phyloP scores from a whole-genome alignment of 306 rosid species.

The Vicia villosa region DNA sequence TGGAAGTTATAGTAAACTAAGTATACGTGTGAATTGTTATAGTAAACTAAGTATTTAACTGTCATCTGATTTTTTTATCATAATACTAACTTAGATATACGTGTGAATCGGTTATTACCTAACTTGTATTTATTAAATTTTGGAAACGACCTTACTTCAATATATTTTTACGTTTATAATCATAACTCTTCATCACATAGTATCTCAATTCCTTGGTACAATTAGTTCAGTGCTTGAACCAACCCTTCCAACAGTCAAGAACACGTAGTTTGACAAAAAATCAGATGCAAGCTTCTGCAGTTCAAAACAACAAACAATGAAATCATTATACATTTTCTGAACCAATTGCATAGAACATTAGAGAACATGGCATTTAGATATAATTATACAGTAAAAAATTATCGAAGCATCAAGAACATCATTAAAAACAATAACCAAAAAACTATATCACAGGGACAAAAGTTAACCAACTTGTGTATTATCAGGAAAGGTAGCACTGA shows the following conservation, averaged over 20 bases:
- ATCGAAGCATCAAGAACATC: not conserved
- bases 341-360: not conserved
- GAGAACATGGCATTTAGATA: not conserved
- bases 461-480: constrained; percentile 63
- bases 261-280: constrained; percentile 72
- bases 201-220: no score
- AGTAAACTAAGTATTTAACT: no score
- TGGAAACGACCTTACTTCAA: no score
- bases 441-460: not conserved
- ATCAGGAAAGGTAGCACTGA: constrained; percentile 81
- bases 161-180: no score
- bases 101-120: no score
- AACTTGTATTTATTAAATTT: no score
- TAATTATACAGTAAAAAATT: not conserved
- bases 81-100: no score
- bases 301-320: not conserved
- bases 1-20: no score
- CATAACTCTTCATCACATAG: no score
- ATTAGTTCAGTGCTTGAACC: constrained; percentile 95
- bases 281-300: constrained; percentile 86
- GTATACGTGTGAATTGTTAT: no score
- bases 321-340: not conserved
- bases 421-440: not conserved
- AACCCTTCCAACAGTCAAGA: constrained; percentile 92
- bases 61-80: no score